These are phyloP conservation scores for Metarhizium sp. DNA, from an alignment of 2,329 filamentous ascomycete species.

Conservation along the genomic window DNA sequence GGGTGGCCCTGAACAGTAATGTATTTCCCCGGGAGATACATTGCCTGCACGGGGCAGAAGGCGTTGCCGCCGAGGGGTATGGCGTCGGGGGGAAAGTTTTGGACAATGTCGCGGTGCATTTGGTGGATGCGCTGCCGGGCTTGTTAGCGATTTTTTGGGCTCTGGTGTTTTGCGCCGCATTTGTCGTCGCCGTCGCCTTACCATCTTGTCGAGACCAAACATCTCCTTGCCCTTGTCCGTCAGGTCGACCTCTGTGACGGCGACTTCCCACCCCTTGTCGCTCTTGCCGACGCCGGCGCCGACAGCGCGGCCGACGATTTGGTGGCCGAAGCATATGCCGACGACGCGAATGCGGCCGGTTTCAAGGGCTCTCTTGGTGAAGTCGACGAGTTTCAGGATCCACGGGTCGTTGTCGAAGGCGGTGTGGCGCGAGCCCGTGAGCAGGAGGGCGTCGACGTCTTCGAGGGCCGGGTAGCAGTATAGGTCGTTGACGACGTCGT, in stretches of 20 bases:
- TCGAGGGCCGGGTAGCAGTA: conserved; percentile 63
- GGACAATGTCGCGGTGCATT: conserved; percentile 38
- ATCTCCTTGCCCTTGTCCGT: conserved; percentile 29
- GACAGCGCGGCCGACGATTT: conserved; percentile 35
- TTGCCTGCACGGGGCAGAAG: conserved; percentile 31
- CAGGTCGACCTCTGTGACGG: conserved; percentile 30
- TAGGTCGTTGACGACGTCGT: conserved; percentile 59
- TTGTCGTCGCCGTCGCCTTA: conserved; percentile 2
- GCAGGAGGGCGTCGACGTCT: conserved; percentile 70
- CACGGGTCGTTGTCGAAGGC: conserved; percentile 33
- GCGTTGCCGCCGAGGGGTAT: conserved; percentile 31
- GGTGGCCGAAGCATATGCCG: conserved; percentile 39
- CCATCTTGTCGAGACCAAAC: conserved; percentile 27
- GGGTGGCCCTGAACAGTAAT: conserved; percentile 39
- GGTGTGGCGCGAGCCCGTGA: conserved; percentile 62
- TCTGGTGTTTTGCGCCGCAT: background rate
- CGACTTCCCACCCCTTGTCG: conserved; percentile 34
- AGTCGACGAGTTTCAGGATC: conserved; percentile 33
- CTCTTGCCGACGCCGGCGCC: conserved; percentile 27
- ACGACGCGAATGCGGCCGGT: conserved; percentile 51
- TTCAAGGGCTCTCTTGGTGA: conserved; percentile 21
- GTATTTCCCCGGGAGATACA: conserved; percentile 28
- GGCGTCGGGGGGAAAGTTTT: conserved; percentile 27
- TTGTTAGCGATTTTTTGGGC: background rate
- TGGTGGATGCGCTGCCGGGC: conserved; percentile 29